These are phyloP conservation scores for Vaccinium macrocarpon DNA, from an alignment of 148 eudicot species.

Conservation along the genomic window DNA sequence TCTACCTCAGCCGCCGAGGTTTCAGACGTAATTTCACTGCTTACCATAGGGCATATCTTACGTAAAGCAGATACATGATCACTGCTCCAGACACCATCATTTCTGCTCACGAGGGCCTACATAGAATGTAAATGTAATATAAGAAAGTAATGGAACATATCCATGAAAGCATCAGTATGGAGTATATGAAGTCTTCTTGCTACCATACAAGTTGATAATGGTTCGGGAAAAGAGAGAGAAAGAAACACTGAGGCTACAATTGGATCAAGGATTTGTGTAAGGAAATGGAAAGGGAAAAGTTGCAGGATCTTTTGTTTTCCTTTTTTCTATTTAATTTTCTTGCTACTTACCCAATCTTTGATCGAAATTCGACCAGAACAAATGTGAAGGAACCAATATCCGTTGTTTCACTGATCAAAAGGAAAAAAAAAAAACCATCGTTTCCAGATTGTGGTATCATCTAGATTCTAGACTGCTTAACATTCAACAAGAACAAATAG, in stretches of 20 bases:
- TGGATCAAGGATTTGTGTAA: neutral
- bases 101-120: slow-evolving; percentile 94
- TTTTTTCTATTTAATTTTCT: neutral
- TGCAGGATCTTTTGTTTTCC: neutral
- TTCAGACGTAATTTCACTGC: slow-evolving; percentile 76
- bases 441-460: neutral
- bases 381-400: neutral
- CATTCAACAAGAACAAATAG: neutral
- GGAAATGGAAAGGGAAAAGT: neutral
- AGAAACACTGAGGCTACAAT: neutral
- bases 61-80: slow-evolving; percentile 82
- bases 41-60: slow-evolving; percentile 98
- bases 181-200: neutral
- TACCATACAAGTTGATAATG: neutral
- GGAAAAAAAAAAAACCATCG: too few relatives aligned
- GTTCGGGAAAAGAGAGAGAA: neutral
- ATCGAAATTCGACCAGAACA: neutral
- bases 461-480: neutral
- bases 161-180: slow-evolving; percentile 10
- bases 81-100: slow-evolving; percentile 96
- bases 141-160: neutral
- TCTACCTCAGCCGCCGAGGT: slow-evolving; percentile 98
- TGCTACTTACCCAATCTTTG: neutral
- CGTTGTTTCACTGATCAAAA: neutral
- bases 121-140: slow-evolving; percentile 8